Evolutionary conservation across 345 rosid genomes (phyloP).

Genomic region (Populus ilicifolia): DNA sequence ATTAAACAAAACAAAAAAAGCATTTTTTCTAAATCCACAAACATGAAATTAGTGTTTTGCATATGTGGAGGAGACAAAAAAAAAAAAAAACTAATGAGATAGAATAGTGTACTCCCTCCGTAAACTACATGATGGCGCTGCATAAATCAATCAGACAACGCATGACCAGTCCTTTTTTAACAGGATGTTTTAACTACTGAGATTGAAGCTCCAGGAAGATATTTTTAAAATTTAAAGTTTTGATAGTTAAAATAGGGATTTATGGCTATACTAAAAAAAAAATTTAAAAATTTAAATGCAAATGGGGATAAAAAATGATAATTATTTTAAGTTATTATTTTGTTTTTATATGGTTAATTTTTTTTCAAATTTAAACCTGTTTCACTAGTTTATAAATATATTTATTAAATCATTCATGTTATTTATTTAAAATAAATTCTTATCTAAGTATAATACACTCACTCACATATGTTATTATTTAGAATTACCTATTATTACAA

Average conservation of each 20-base stretch:
- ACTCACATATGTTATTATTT: fast-evolving
- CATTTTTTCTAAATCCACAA: neutral
- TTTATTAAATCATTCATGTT: fast-evolving
- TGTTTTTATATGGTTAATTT: fast-evolving
- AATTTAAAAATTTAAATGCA: too few species aligned
- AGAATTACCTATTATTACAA: too few species aligned
- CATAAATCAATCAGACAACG: neutral
- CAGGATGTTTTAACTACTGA: neutral
- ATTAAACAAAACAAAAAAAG: too few species aligned
- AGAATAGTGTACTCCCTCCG: neutral
- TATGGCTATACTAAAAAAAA: too few species aligned
- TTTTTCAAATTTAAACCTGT: fast-evolving
- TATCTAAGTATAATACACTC: fast-evolving
- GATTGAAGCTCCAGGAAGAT: too few species aligned
- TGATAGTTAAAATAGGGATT: fast-evolving
- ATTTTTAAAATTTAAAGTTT: too few species aligned
- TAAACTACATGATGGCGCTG: neutral
- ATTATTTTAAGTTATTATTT: fast-evolving
- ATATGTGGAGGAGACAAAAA: neutral
- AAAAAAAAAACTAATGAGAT: neutral
- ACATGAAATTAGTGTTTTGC: neutral
- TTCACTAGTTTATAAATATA: fast-evolving
- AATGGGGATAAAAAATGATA: fast-evolving
- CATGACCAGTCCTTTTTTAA: neutral
- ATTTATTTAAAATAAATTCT: too few species aligned